These are phyloP conservation scores for Pyrus hybrid DNA, from an alignment of 331 rosid species.

Conservation along the genomic window DNA sequence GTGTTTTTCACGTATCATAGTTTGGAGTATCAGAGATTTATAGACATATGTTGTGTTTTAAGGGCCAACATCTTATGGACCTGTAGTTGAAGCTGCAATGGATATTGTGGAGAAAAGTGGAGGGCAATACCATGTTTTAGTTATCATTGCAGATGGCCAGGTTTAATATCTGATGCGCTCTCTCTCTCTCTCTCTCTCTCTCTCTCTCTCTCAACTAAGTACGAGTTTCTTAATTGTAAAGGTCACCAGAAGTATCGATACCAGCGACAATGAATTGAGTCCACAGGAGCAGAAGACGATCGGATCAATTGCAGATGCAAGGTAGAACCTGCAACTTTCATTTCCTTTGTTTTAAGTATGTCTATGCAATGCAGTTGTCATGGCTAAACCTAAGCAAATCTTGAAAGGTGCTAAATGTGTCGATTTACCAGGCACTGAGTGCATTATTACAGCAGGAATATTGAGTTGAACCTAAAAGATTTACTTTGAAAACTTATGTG, in stretches of 20 bases:
- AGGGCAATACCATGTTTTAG: conserved; percentile 86
- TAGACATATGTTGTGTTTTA: conserved; percentile 10
- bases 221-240: conserved; percentile 18
- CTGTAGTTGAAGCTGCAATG: conserved; percentile 74
- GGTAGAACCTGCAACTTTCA: conserved; percentile 28
- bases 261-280: conserved; percentile 52
- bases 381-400: too few relatives aligned
- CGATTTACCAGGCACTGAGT: too few relatives aligned
- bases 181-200: not conserved
- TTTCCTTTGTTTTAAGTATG: not conserved
- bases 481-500: not conserved
- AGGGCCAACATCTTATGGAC: conserved; percentile 94
- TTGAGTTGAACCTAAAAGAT: too few relatives aligned
- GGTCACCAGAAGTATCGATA: conserved; percentile 79
- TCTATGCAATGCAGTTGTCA: not conserved
- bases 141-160: conserved; percentile 88
- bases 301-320: conserved; percentile 70
- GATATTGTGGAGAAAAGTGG: conserved; percentile 77
- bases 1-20: not conserved
- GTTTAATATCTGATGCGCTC: conserved; percentile 18
- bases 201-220: not conserved
- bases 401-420: too few relatives aligned
- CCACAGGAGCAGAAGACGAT: conserved; percentile 82
- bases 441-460: too few relatives aligned
- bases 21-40: conserved; percentile 4